Evolutionary conservation across 441 rosid genomes (phyloP), one percentile per base, ranked within the genome.

Genomic region (Hura crepitans): DNA sequence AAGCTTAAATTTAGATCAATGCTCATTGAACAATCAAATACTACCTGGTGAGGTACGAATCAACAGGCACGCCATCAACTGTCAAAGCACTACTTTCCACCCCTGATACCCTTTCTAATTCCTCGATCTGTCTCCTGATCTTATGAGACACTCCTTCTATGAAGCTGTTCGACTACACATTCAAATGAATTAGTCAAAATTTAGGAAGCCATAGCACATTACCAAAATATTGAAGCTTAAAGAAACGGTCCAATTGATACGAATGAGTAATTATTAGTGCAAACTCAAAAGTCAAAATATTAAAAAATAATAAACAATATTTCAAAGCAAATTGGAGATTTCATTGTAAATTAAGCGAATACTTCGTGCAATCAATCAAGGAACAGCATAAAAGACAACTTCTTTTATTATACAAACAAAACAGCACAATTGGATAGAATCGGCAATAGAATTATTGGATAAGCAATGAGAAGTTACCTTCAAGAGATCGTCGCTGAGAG

Each of bases 91-190:
- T 89, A 82, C 88, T 89, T 87, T 91, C 99, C 15, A 80, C 84
- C 63, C 89, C 88, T 3, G 97, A 87, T 3, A 86, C 85, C 82
- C 88, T 91, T 86, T 96, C 97, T 85, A 96, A 66, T 67, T 96
- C 99, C 81, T 93, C 98, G 71, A 96, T 91, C 89, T 93, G 98
- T 66, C 99, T 84, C 86, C 90, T 91, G 83, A 89, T 91, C 89
- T 96, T 96, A 74, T 85, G 97, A 9, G 96, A 87, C 23, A 90
- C 98, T 69, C 96, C 97, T 81, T 91, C 99, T 47, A 96, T 84
- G 74, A 91, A 93, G 75, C 74, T 87, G 78, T 89, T 96, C 13
- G 99, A 93, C 99, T 96, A 78, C 80, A 77, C 63, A 77, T 25
- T 31, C 57, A 42, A 47, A 39, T 14, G 0, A 75, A 75, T 18